These are phyloP conservation scores for Phytophthora syringae DNA, from an alignment of 352 stramenopile species.

Conservation along the genomic window DNA sequence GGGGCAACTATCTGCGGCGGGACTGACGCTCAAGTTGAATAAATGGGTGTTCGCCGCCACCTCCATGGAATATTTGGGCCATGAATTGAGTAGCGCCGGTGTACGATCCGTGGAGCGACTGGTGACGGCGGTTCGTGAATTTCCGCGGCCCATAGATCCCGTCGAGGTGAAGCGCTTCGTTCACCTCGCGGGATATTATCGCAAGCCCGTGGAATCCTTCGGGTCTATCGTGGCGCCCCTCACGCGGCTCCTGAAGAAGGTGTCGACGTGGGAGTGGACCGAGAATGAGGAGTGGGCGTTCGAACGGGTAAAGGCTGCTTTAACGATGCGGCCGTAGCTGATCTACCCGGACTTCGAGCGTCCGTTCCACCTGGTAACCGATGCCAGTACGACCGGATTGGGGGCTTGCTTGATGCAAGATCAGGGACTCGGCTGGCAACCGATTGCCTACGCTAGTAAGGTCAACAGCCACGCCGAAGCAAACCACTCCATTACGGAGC, in stretches of 20 bases:
- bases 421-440: neutral
- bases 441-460: neutral
- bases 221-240: constrained; percentile 20
- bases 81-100: neutral
- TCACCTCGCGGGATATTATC: constrained; percentile 30
- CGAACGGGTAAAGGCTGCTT: neutral
- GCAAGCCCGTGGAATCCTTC: constrained; percentile 27
- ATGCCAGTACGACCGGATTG: neutral
- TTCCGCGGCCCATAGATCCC: neutral
- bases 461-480: neutral
- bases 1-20: constrained; percentile 11
- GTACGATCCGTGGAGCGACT: neutral
- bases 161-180: constrained; percentile 4
- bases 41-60: constrained; percentile 25
- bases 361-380: neutral
- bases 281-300: constrained; percentile 6
- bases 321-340: neutral
- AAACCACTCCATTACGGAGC: neutral
- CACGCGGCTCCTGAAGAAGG: constrained; percentile 29
- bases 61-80: constrained; percentile 24
- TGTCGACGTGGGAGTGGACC: constrained; percentile 21
- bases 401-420: neutral
- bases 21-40: constrained; percentile 28
- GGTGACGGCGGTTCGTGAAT: neutral
- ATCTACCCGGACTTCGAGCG: constrained; percentile 3